Conservation (phyloP, 441 rosid species). For the Lepidium campestre region DNA sequence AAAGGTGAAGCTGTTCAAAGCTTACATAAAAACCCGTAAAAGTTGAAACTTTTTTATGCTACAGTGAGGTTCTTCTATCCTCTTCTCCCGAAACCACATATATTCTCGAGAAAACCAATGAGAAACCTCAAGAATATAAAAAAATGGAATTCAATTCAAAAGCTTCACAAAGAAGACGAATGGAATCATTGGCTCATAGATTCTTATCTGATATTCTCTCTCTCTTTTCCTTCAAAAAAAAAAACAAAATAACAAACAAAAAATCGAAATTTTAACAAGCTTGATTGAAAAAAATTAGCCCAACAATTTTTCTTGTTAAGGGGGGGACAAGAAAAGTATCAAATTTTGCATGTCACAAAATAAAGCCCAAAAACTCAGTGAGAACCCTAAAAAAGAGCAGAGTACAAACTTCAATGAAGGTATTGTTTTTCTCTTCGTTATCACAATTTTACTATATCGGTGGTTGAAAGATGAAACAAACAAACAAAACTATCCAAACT, state of each 20-base stretch:
- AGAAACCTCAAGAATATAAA: neutral
- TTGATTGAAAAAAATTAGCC: neutral
- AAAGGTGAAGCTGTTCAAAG: slow-evolving; percentile 22
- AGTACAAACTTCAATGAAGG: slow-evolving; percentile 14
- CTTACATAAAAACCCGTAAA: slow-evolving; percentile 10
- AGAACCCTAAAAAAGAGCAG: neutral
- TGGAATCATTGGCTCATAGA: slow-evolving; percentile 36
- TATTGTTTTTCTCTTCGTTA: neutral
- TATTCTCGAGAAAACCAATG: slow-evolving; percentile 28
- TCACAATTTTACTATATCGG: slow-evolving; percentile 10
- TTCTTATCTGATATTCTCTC: slow-evolving; percentile 30
- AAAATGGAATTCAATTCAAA: slow-evolving; percentile 34
- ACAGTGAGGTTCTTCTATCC: slow-evolving; percentile 24
- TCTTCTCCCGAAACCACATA: slow-evolving; percentile 19
- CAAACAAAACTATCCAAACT: slow-evolving; percentile 21
- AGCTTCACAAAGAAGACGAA: slow-evolving; percentile 46
- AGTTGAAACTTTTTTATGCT: neutral
- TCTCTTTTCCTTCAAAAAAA: neutral
- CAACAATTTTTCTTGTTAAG: neutral
- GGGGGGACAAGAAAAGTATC: slow-evolving; percentile 10
- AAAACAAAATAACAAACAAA: neutral
- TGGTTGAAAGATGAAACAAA: slow-evolving; percentile 16
- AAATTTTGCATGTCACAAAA: slow-evolving; percentile 9
- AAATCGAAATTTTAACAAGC: neutral
- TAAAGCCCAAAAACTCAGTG: neutral